phyloP scores from a whole-genome alignment of 495 filamentous ascomycete genomes.

The Terfezia boudieri region DNA sequence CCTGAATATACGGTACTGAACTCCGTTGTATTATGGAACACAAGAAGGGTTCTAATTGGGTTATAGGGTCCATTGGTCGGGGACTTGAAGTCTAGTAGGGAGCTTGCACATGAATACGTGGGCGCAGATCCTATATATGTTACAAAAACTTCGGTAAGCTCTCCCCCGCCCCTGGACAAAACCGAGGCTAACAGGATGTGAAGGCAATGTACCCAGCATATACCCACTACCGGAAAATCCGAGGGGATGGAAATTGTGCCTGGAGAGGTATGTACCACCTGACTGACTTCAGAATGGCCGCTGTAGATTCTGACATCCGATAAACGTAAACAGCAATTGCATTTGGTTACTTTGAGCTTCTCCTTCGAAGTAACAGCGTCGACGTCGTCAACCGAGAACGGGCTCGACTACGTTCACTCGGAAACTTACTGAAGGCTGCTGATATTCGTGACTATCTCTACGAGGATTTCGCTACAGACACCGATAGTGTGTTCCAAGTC shows the following conservation, averaged over 20 bases:
- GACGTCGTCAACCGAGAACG: slow-evolving; percentile 44
- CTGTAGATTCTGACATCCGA: background rate
- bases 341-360: slow-evolving; percentile 76
- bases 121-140: slow-evolving; percentile 70
- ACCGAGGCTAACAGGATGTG: background rate
- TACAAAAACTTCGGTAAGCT: slow-evolving; percentile 61
- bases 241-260: slow-evolving; percentile 88
- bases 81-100: slow-evolving; percentile 48
- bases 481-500: slow-evolving; percentile 37
- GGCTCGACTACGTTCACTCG: slow-evolving; percentile 46
- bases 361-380: slow-evolving; percentile 42
- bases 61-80: slow-evolving; percentile 64
- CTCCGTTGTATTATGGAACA: too few species aligned
- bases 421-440: slow-evolving; percentile 43
- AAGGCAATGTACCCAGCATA: slow-evolving; percentile 68
- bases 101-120: slow-evolving; percentile 69
- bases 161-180: background rate
- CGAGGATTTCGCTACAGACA: slow-evolving; percentile 66
- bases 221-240: slow-evolving; percentile 65
- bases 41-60: slow-evolving; percentile 4
- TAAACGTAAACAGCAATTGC: slow-evolving; percentile 44
- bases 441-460: slow-evolving; percentile 45
- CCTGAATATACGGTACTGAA: too few species aligned
- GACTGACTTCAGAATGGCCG: slow-evolving; percentile 7
- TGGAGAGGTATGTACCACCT: slow-evolving; percentile 54